These are phyloP conservation scores for Phytophthora cajani DNA, from an alignment of 352 stramenopile species.

Conservation along the genomic window DNA sequence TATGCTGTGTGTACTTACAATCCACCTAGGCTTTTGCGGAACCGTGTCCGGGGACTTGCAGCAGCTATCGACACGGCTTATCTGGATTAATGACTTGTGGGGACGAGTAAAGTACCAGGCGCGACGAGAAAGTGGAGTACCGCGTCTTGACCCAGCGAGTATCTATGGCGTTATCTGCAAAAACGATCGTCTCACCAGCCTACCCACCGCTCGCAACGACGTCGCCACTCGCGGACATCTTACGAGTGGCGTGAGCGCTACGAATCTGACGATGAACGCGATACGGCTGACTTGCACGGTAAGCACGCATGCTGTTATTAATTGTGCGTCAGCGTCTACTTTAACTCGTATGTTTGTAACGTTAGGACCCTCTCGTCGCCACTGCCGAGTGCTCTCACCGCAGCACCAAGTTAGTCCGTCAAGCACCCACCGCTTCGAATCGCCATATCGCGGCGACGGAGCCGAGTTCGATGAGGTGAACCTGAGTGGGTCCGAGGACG, in stretches of 20 bases:
- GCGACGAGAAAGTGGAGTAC: background rate
- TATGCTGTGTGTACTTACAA: no score
- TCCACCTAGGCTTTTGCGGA: conserved; percentile 46
- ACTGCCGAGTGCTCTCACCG: background rate
- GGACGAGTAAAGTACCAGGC: conserved; percentile 23
- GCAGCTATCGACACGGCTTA: conserved; percentile 58
- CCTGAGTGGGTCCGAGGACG: conserved; percentile 7
- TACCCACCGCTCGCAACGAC: background rate
- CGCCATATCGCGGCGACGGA: background rate
- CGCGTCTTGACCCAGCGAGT: no score
- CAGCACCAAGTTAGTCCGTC: background rate
- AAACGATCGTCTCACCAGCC: background rate
- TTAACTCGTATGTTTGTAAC: background rate
- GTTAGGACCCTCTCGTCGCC: background rate
- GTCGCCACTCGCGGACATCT: background rate
- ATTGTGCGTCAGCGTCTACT: background rate
- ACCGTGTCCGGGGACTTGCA: conserved; percentile 71
- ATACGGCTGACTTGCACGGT: background rate
- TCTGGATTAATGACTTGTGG: conserved; percentile 74
- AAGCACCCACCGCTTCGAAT: background rate
- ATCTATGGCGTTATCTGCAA: no score
- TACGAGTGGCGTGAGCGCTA: background rate
- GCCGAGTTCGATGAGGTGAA: conserved; percentile 7
- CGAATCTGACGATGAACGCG: background rate
- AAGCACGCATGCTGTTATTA: background rate